phyloP scores from a whole-genome alignment of 768 basidiomycete species.

The Hypholoma fasciculare region DNA sequence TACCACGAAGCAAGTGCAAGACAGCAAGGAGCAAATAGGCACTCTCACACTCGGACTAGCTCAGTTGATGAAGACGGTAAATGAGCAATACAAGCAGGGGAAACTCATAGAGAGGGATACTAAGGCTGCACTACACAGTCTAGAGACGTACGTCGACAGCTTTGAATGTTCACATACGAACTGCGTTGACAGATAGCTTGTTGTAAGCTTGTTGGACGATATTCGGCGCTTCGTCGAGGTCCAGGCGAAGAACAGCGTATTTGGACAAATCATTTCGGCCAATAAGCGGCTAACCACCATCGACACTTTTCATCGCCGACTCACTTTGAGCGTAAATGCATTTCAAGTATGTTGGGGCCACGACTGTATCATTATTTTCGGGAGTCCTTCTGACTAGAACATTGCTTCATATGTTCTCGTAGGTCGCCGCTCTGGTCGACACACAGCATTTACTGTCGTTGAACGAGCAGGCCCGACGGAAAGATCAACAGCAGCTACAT shows the following conservation, averaged over 20 bases:
- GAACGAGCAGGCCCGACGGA: slow-evolving; percentile 13
- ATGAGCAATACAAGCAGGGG: slow-evolving; percentile 2
- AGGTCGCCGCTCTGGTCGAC: slow-evolving; percentile 13
- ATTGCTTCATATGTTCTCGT: no score
- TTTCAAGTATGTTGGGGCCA: slow-evolving; percentile 9
- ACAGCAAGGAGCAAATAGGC: slow-evolving; percentile 4
- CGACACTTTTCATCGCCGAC: slow-evolving; percentile 13
- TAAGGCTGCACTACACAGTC: background rate
- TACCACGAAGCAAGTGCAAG: background rate
- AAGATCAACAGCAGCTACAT: slow-evolving; percentile 14
- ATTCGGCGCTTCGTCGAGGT: slow-evolving; percentile 8
- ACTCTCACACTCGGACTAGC: background rate
- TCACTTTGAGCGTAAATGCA: slow-evolving; percentile 8
- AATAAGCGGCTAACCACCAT: slow-evolving; percentile 9
- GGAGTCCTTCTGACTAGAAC: no score
- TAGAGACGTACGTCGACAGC: background rate
- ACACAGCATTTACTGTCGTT: slow-evolving; percentile 16
- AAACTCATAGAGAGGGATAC: slow-evolving; percentile 1
- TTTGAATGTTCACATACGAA: background rate
- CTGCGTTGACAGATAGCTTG: background rate
- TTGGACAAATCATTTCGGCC: background rate
- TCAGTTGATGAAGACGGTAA: background rate
- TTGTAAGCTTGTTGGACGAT: slow-evolving; percentile 12
- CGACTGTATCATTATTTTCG: background rate
- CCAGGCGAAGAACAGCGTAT: slow-evolving; percentile 2